A percentile compares a stretch with the other conserved stretches of the same genome.
These are phyloP conservation scores for Theileria parva DNA, from an alignment of 169 alveolate species.

Conservation along the genomic window DNA sequence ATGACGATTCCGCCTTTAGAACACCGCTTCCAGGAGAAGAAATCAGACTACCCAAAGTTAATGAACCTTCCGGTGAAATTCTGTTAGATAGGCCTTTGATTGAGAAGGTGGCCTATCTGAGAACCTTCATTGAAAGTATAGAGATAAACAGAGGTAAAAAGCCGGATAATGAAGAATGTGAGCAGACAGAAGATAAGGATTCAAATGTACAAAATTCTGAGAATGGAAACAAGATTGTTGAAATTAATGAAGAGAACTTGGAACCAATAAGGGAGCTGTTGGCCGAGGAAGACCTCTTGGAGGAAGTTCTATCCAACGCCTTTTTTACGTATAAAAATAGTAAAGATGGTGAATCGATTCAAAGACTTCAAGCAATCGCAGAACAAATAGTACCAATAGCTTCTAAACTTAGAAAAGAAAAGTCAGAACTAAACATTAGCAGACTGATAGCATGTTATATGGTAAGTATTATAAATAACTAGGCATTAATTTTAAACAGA, in stretches of 20 bases:
- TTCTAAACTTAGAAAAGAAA: slow-evolving; percentile 39
- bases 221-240: slow-evolving; percentile 17
- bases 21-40: slow-evolving; percentile 60
- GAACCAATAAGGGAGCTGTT: slow-evolving; percentile 60
- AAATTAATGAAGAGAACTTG: slow-evolving; percentile 46
- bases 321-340: slow-evolving; percentile 34
- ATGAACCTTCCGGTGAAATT: slow-evolving; percentile 50
- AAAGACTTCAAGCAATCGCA: slow-evolving; percentile 45
- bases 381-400: slow-evolving; percentile 57
- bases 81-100: slow-evolving; percentile 58
- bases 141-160: slow-evolving; percentile 59
- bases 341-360: slow-evolving; percentile 36
- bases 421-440: slow-evolving; percentile 47
- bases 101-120: slow-evolving; percentile 49
- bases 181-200: neutral
- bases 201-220: neutral
- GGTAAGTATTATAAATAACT: slow-evolving; percentile 31
- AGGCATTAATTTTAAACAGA: slow-evolving; percentile 1
- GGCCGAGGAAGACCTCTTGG: slow-evolving; percentile 59
- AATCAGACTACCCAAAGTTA: slow-evolving; percentile 46
- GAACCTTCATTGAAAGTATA: slow-evolving; percentile 55
- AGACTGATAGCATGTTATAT: slow-evolving; percentile 48
- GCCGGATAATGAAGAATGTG: neutral
- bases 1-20: slow-evolving; percentile 38
- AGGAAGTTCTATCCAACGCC: slow-evolving; percentile 64